A percentile compares a stretch with the other conserved stretches of the same genome.
Conservation (phyloP, 495 filamentous ascomycete genomes). For the Bacidia rubella region DNA sequence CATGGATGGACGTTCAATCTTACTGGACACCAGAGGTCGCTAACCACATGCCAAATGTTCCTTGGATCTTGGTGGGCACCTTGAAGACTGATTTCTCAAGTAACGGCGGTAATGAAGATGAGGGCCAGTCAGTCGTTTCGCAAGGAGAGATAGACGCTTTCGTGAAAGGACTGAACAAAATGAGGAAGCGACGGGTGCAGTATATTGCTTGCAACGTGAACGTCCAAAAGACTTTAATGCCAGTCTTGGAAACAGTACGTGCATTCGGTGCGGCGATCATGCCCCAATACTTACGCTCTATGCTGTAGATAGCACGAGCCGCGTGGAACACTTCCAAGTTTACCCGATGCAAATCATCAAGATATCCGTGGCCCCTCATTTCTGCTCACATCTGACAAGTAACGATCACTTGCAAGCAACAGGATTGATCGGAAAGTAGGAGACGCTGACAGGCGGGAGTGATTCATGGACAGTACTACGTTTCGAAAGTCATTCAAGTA, state of each 20-base stretch:
- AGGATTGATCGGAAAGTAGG: too few species aligned
- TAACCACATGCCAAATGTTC: conserved; percentile 41
- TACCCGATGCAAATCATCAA: neutral
- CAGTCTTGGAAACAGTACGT: neutral
- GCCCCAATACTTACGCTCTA: neutral
- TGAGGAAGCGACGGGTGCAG: neutral
- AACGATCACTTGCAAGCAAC: too few species aligned
- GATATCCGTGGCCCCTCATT: neutral
- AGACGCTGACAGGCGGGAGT: too few species aligned
- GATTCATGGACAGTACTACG: too few species aligned
- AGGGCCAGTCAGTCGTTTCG: neutral
- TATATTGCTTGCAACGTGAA: neutral
- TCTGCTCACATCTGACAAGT: neutral
- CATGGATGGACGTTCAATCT: conserved; percentile 93
- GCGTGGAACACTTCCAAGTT: neutral
- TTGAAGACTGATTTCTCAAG: neutral
- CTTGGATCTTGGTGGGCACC: neutral
- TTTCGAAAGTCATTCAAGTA: too few species aligned
- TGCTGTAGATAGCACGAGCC: neutral
- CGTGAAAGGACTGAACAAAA: neutral
- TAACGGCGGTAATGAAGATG: neutral
- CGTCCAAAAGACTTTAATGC: neutral
- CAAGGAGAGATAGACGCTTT: neutral
- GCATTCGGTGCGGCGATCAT: neutral
- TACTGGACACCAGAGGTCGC: conserved; percentile 96